Percentiles rank a stretch among this genome's conserved stretches.
These are phyloP conservation scores for Fusarium anthophilum DNA, from an alignment of 2,329 filamentous ascomycete species.

Conservation along the genomic window DNA sequence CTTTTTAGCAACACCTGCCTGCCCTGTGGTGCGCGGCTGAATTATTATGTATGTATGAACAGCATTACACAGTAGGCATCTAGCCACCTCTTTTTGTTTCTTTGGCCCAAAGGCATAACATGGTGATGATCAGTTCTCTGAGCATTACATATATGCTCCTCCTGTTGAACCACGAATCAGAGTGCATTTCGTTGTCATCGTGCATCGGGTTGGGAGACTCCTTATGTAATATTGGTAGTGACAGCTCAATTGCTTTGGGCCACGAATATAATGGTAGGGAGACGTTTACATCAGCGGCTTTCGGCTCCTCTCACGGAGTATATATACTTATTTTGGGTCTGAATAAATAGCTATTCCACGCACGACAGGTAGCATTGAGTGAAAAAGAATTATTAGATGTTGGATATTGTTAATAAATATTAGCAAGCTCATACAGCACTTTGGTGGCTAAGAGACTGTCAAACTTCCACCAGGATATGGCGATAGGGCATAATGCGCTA, in stretches of 20 bases:
- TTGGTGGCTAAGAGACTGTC: slow-evolving; percentile 2
- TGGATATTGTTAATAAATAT: background rate
- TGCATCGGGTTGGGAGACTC: background rate
- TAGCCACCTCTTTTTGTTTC: slow-evolving; percentile 25
- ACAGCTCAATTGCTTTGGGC: background rate
- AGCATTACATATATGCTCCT: background rate
- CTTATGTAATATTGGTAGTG: background rate
- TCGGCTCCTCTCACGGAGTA: background rate
- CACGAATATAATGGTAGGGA: background rate
- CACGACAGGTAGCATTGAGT: background rate
- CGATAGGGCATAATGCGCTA: slow-evolving; percentile 30
- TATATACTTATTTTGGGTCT: background rate
- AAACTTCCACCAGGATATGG: background rate
- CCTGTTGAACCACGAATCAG: background rate
- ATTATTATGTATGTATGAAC: slow-evolving; percentile 8
- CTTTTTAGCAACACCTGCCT: slow-evolving; percentile 28
- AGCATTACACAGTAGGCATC: background rate
- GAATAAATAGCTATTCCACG: background rate
- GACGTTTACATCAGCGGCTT: background rate
- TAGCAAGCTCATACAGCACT: background rate
- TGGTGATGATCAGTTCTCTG: slow-evolving; percentile 4
- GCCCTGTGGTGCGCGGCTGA: slow-evolving; percentile 30
- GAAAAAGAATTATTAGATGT: background rate
- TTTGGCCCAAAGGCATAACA: slow-evolving; percentile 9
- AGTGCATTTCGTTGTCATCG: background rate